These are phyloP conservation scores for Botrytis fabae DNA, from an alignment of 2,329 filamentous ascomycete genomes.

Conservation along the genomic window DNA sequence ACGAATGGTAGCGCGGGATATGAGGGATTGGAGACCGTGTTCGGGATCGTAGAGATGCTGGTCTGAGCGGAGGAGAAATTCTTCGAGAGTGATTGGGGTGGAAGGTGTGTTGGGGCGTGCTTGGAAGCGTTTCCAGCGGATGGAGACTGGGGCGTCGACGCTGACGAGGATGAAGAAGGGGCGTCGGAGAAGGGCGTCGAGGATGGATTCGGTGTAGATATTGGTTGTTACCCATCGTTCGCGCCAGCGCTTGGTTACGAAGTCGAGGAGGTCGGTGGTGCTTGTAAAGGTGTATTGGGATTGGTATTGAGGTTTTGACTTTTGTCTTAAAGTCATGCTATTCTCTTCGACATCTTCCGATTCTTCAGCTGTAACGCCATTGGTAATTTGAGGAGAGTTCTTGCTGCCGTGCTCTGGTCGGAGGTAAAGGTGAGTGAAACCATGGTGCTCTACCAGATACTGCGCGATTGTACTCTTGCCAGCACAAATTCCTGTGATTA, in stretches of 20 bases:
- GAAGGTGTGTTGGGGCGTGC: constrained; percentile 44
- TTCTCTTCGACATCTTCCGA: constrained; percentile 19
- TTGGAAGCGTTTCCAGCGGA: constrained; percentile 80
- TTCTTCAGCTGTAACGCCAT: constrained; percentile 20
- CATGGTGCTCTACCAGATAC: constrained; percentile 81
- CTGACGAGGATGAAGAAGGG: constrained; percentile 94
- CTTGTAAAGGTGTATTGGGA: constrained; percentile 54
- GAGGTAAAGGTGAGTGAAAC: constrained; percentile 73
- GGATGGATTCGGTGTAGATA: constrained; percentile 68
- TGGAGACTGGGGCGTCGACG: constrained; percentile 82
- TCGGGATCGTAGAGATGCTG: constrained; percentile 69
- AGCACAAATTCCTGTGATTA: constrained; percentile 76
- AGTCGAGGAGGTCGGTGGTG: constrained; percentile 72
- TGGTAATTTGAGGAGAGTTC: not conserved
- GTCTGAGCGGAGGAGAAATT: constrained; percentile 64
- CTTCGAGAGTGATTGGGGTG: constrained; percentile 47
- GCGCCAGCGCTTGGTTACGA: constrained; percentile 82
- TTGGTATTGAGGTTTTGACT: constrained; percentile 12
- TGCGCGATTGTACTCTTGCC: constrained; percentile 89
- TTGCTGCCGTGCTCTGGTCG: constrained; percentile 27
- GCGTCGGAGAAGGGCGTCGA: constrained; percentile 74
- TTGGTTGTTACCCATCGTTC: constrained; percentile 84
- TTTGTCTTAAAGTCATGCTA: constrained; percentile 15
- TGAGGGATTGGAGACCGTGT: constrained; percentile 70
- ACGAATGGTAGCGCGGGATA: constrained; percentile 78